Evolutionary conservation across 2,329 filamentous ascomycete species (phyloP), one percentile per base, ranked within the genome.

Genomic region (Aureobasidium sp.): DNA sequence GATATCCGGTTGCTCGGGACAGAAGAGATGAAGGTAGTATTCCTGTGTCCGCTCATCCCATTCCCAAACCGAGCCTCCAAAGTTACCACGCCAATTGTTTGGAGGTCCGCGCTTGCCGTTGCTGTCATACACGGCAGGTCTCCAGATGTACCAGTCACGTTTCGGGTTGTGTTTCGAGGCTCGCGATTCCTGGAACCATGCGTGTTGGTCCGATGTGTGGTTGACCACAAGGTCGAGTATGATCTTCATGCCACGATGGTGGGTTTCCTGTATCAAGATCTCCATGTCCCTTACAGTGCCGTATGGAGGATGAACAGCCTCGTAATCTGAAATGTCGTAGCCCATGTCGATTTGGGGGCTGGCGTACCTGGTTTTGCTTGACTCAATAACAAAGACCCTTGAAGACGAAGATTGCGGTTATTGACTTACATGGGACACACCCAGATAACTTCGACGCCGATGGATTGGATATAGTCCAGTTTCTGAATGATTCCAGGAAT

Each of bases 221-320:
- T 91, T 93, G 63, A 91, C 81, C 1, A 92, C 88, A 3, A 92
- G 76, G 68, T 92, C 88, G 61, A 91, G 79, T 60, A 92, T 84
- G 11, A 91, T 73, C 65, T 82, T 84, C 81, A 91, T 88, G 3
- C 80, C 84, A 4, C 85, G 78, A 17, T 78, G 71, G 62, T 87
- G 84, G 42, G 82, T 79, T 47, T 81, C 81, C 27, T 78, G 68
- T 53, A 88, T 84, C 37, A 90, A 70, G 0, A 74, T 72, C 60
- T 89, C 84, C 53, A 88, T 81, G 67, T 90, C 85, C 61, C 78
- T 75, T 8, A 90, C 75, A 0, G 84, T 85, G 38, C 87, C 87
- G 65, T 89, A 90, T 0, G 82, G 80, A 2, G 78, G 74, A 65
- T 88, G 81, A 29, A 90, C 82, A 27, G 77, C 77, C 68, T 86